Conservation (phyloP, 1,284 basidiomycete genomes). For the Ceratobasidium sp. region DNA sequence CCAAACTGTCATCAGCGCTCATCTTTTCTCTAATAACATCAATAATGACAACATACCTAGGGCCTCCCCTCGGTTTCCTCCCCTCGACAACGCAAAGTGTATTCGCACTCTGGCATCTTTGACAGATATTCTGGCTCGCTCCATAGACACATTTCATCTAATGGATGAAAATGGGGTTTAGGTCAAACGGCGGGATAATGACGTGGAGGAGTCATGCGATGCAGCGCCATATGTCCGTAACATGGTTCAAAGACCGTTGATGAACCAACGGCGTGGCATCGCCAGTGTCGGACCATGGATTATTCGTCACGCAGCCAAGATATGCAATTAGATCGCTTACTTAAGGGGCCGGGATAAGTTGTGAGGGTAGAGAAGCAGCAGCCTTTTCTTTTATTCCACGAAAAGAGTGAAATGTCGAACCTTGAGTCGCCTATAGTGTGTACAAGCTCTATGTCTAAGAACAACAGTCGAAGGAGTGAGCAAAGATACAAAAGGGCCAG, state of each 20-base stretch:
- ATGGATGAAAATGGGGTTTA: not conserved
- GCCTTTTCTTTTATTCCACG: too few relatives aligned
- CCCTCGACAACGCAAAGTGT: conserved; percentile 83
- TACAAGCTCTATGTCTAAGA: conserved; percentile 76
- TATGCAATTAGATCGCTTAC: too few relatives aligned
- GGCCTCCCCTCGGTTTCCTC: conserved; percentile 74
- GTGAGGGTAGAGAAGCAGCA: conserved; percentile 65
- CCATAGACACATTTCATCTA: conserved; percentile 86
- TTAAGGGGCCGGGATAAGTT: too few relatives aligned
- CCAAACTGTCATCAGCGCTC: conserved; percentile 44
- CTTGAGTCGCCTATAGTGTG: conserved; percentile 84
- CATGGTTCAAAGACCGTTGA: not conserved
- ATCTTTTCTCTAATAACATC: not conserved
- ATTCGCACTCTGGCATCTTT: conserved; percentile 44
- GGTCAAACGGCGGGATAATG: conserved; percentile 16
- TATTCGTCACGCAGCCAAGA: too few relatives aligned
- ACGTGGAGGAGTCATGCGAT: too few relatives aligned
- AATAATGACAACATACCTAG: conserved; percentile 68
- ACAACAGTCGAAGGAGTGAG: too few relatives aligned
- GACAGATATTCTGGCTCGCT: conserved; percentile 71
- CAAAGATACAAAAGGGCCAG: too few relatives aligned
- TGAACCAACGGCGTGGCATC: too few relatives aligned
- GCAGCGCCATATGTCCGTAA: not conserved
- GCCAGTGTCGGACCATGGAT: too few relatives aligned
- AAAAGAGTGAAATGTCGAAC: too few relatives aligned